Evolutionary conservation across 805 yeast genomes (phyloP), one percentile per base, ranked within the genome.

Genomic region (Myxozyma vanderwaltii): DNA sequence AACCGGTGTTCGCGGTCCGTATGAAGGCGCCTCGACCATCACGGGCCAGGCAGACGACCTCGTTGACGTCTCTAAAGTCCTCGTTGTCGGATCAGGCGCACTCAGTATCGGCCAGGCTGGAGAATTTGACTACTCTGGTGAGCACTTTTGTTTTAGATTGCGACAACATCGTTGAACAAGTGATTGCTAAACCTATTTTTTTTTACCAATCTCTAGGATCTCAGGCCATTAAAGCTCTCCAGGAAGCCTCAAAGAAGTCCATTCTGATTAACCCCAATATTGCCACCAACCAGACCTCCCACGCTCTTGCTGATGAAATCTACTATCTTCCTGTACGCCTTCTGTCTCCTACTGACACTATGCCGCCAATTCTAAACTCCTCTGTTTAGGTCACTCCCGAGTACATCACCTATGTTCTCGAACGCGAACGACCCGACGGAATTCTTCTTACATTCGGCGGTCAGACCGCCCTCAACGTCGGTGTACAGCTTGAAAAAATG

Each of bases 51-150:
- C 56, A 24, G 56, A 51, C 12, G 49, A 58, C 12, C 77, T 90
- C 54, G 96, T 89, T 44, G 95, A 90, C 63, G 96, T 90, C 31
- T 78, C 84, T 63, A 88, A 88, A 70, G 98, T 94, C 6, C 81
- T 92, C 58, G 89, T 92, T 54, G 88, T 92, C 71, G 99, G 99
- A 10, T 92, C 98, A 6, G 99, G 99, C 80, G 99, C 99, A 73
- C 81, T 94, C 70, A 89, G 96, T 58, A 94, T 94, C 74, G 99
- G 99, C 67, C 99, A 94, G 80, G 99, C 99, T 66, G 99, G 99
- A 76, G 99, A 94, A 77, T 94, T 94, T 71, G 99, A 94, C 76
- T 94, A 94, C 78, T 91, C 97, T 47, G 99, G 99, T 72, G 89
- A 3, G 64, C n/a, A n/a, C n/a, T n/a, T n/a, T n/a, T n/a, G n/a